Percentiles rank a stretch among this genome's conserved stretches.
phyloP scores from a whole-genome alignment of 2,329 filamentous ascomycete species.

The Cytospora paraplurivora region DNA sequence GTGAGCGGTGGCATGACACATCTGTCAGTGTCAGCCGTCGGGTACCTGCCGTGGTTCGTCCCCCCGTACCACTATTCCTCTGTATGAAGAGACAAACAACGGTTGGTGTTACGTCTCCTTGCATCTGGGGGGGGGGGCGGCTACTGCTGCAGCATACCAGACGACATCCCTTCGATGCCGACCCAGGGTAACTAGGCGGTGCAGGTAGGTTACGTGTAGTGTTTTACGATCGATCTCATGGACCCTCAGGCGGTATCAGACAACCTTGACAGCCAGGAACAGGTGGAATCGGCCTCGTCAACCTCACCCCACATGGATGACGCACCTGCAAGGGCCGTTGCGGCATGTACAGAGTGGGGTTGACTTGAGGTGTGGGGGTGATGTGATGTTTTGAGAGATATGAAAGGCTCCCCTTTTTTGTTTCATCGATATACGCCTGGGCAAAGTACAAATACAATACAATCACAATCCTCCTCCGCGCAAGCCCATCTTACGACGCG shows the following conservation, averaged over 20 bases:
- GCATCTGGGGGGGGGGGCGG: too few species aligned
- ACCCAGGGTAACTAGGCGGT: too few species aligned
- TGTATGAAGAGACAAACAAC: neutral
- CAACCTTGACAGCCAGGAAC: neutral
- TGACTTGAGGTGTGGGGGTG: neutral
- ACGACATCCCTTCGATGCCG: neutral
- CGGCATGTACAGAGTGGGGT: neutral
- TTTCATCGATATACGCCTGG: neutral
- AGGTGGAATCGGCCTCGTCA: conserved; percentile 24
- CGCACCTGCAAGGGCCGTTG: conserved; percentile 24
- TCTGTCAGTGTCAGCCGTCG: conserved; percentile 20
- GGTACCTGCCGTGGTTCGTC: conserved; percentile 14
- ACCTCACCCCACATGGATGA: conserved; percentile 27
- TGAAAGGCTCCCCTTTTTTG: neutral
- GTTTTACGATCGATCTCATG: too few species aligned
- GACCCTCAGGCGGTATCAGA: too few species aligned
- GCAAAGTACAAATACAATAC: neutral
- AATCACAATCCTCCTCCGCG: too few species aligned
- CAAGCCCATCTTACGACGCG: neutral
- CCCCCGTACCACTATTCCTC: conserved; percentile 4
- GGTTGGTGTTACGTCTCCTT: neutral
- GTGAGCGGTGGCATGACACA: neutral
- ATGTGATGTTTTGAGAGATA: neutral
- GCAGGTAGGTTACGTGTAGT: too few species aligned
- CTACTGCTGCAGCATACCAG: neutral